A percentile compares a stretch with the other conserved stretches of the same genome.
Evolutionary conservation across 2,329 filamentous ascomycete genomes (phyloP).

Genomic region (Aspergillus transmontanensis): DNA sequence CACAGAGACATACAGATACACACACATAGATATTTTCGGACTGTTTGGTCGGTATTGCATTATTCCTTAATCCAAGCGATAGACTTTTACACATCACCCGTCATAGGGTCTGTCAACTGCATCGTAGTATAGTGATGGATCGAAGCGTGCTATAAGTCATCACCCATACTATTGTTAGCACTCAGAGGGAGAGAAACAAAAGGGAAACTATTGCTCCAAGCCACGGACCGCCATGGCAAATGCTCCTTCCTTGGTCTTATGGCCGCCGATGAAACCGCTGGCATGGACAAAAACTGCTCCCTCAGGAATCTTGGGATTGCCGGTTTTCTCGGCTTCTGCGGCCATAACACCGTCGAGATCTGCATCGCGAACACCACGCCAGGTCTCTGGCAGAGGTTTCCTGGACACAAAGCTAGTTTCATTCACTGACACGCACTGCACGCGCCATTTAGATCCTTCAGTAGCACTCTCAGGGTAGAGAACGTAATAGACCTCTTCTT

Average conservation of each 20-base stretch:
- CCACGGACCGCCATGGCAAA: slow-evolving; percentile 71
- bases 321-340: slow-evolving; percentile 40
- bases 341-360: slow-evolving; percentile 68
- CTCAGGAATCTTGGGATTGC: slow-evolving; percentile 41
- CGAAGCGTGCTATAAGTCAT: background rate
- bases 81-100: background rate
- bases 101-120: background rate
- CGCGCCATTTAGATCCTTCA: slow-evolving; percentile 82
- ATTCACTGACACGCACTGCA: slow-evolving; percentile 85
- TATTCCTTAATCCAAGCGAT: background rate
- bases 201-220: slow-evolving; percentile 28
- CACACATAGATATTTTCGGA: too few relatives aligned
- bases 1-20: background rate
- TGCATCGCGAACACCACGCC: slow-evolving; percentile 87
- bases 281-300: slow-evolving; percentile 91
- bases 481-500: slow-evolving; percentile 75
- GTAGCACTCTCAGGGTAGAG: slow-evolving; percentile 83
- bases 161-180: background rate
- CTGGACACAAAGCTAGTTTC: slow-evolving; percentile 88
- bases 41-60: background rate
- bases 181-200: background rate
- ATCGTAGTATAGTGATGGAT: background rate
- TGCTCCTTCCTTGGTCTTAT: slow-evolving; percentile 86
- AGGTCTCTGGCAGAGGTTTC: slow-evolving; percentile 85
- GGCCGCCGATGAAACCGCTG: slow-evolving; percentile 93